Conservation (phyloP, 306 rosid genomes). For the Hippophae tibetana region DNA sequence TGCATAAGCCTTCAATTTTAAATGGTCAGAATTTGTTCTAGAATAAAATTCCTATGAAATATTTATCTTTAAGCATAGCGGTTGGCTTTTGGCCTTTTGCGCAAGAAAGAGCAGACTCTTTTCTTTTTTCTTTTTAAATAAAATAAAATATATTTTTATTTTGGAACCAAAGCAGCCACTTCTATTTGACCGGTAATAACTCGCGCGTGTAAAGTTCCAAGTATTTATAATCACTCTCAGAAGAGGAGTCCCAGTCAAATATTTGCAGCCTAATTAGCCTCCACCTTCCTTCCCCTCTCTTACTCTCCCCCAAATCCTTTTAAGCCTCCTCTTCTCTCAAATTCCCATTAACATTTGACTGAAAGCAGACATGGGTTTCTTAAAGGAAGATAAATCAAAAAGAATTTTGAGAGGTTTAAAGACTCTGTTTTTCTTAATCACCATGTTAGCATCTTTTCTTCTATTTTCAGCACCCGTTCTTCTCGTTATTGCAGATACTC, state of each 20-base stretch:
- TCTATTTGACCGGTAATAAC: constrained; percentile 23
- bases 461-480: constrained; percentile 78
- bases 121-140: no score
- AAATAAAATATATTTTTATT: no score
- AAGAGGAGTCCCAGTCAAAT: constrained; percentile 26
- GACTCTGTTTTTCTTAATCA: constrained; percentile 68
- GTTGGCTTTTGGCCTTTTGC: no score
- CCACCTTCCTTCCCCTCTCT: constrained; percentile 11
- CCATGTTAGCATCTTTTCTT: constrained; percentile 73
- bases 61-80: no score
- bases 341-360: neutral
- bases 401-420: constrained; percentile 57
- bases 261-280: constrained; percentile 44
- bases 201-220: constrained; percentile 32
- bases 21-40: no score
- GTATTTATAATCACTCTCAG: constrained; percentile 21
- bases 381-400: constrained; percentile 63
- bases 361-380: constrained; percentile 47
- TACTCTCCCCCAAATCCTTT: neutral
- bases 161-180: neutral
- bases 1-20: no score
- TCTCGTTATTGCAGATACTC: constrained; percentile 57
- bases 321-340: neutral
- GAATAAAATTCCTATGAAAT: no score
- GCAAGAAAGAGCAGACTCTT: no score